These are phyloP conservation scores for Coniosporium apollinis DNA, from an alignment of 495 filamentous ascomycete species.

Conservation along the genomic window DNA sequence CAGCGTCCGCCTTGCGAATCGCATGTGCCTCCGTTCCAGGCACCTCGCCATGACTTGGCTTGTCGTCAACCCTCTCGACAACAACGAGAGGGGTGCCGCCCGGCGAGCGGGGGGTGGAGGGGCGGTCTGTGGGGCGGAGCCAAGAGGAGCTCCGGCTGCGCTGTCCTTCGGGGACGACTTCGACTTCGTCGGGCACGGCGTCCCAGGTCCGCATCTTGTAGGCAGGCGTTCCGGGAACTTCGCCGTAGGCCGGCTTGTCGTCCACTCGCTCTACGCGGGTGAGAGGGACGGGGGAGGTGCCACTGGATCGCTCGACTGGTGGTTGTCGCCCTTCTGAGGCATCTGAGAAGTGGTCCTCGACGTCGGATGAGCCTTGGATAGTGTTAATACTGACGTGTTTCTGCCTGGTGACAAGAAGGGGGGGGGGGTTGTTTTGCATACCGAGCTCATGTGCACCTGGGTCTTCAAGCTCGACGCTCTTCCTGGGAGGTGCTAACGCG, in stretches of 20 bases:
- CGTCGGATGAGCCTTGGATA: slow-evolving; percentile 38
- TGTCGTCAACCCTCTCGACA: slow-evolving; percentile 60
- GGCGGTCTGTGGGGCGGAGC: slow-evolving; percentile 19
- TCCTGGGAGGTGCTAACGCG: slow-evolving; percentile 6
- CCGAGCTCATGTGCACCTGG: slow-evolving; percentile 70
- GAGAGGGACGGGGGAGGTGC: slow-evolving; percentile 39
- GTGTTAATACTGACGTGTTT: slow-evolving; percentile 19
- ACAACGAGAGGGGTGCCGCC: slow-evolving; percentile 52
- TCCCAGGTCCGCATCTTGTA: slow-evolving; percentile 41
- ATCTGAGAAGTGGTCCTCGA: slow-evolving; percentile 81
- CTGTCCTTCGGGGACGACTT: slow-evolving; percentile 40
- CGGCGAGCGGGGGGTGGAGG: slow-evolving; percentile 31
- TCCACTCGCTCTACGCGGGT: slow-evolving; percentile 46
- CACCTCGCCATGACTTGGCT: slow-evolving; percentile 66
- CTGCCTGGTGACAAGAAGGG: neutral
- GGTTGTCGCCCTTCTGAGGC: slow-evolving; percentile 49
- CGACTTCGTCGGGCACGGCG: slow-evolving; percentile 49
- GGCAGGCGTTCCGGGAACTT: slow-evolving; percentile 44
- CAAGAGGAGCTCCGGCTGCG: slow-evolving; percentile 31
- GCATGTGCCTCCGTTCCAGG: slow-evolving; percentile 69
- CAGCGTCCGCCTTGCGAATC: slow-evolving; percentile 62
- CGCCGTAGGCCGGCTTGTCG: slow-evolving; percentile 37
- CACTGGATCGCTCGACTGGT: slow-evolving; percentile 15
- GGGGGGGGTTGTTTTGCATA: slow-evolving; percentile 23
- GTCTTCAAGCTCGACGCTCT: slow-evolving; percentile 48